Conservation (phyloP, 2,329 filamentous ascomycete genomes). For the Sclerotinia minor region DNA sequence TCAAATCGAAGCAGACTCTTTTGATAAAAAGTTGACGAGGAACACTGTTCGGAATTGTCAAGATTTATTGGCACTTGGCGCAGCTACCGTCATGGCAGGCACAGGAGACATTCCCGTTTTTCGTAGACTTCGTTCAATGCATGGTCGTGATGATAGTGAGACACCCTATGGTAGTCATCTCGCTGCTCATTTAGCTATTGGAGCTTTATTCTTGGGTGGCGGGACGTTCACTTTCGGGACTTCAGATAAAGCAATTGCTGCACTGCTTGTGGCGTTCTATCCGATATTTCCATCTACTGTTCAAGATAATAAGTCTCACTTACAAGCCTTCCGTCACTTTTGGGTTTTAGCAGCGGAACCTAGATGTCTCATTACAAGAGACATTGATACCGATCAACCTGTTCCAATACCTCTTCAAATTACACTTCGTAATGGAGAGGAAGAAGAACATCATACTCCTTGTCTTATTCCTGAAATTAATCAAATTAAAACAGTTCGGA, state of each 20-base stretch:
- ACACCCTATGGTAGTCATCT: slow-evolving; percentile 93
- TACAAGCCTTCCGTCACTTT: slow-evolving; percentile 95
- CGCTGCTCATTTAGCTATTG: slow-evolving; percentile 88
- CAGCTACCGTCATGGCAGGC: slow-evolving; percentile 90
- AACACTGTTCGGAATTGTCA: slow-evolving; percentile 88
- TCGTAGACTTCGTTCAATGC: slow-evolving; percentile 80
- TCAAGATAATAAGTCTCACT: slow-evolving; percentile 89
- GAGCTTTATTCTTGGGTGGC: slow-evolving; percentile 85
- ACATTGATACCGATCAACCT: slow-evolving; percentile 79
- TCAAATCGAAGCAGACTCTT: slow-evolving; percentile 56
- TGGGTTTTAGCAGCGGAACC: slow-evolving; percentile 94
- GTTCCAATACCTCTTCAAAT: slow-evolving; percentile 72
- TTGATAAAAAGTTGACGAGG: slow-evolving; percentile 81
- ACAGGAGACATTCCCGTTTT: slow-evolving; percentile 87
- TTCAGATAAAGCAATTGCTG: slow-evolving; percentile 80
- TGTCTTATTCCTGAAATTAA: slow-evolving; percentile 50
- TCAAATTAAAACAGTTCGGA: slow-evolving; percentile 51
- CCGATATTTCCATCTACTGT: slow-evolving; percentile 86
- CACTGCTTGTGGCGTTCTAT: slow-evolving; percentile 88
- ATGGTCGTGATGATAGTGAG: slow-evolving; percentile 80
- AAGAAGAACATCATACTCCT: slow-evolving; percentile 40
- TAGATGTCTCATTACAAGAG: slow-evolving; percentile 83
- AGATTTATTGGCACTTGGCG: slow-evolving; percentile 78
- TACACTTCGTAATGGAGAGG: slow-evolving; percentile 36
- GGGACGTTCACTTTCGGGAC: slow-evolving; percentile 91